Conservation (phyloP, 2,329 filamentous ascomycete species). For the Diaporthe citri region DNA sequence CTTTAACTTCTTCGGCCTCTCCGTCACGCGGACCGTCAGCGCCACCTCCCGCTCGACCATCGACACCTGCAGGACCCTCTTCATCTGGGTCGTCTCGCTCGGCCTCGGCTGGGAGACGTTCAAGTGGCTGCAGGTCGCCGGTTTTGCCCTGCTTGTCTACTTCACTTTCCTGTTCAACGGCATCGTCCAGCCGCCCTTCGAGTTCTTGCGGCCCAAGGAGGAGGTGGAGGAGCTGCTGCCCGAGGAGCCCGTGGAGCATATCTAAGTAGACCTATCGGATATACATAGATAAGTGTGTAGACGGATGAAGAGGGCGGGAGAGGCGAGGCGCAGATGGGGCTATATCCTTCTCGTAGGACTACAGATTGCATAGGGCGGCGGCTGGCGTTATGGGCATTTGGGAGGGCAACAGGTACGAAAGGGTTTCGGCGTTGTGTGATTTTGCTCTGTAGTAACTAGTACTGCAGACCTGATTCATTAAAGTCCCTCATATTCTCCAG, state of each 20-base stretch:
- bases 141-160: constrained; percentile 92
- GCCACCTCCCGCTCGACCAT: constrained; percentile 96
- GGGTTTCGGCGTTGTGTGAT: constrained; percentile 5
- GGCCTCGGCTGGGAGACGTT: constrained; percentile 96
- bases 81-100: constrained; percentile 97
- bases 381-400: constrained; percentile 29
- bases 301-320: neutral
- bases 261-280: constrained; percentile 32
- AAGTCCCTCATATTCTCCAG: too few species aligned
- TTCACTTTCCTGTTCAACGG: constrained; percentile 98
- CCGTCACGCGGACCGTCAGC: constrained; percentile 88
- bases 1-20: constrained; percentile 98
- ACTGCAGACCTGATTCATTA: neutral
- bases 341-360: neutral
- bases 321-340: neutral
- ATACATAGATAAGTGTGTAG: neutral
- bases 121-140: constrained; percentile 94
- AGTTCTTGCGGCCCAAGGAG: constrained; percentile 69
- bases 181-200: constrained; percentile 85
- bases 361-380: constrained; percentile 27
- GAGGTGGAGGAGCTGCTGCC: constrained; percentile 77
- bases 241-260: constrained; percentile 87
- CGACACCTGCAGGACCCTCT: constrained; percentile 95
- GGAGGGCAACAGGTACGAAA: neutral
- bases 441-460: neutral